Percentiles rank a stretch among this genome's conserved stretches.
phyloP scores from a whole-genome alignment of 78 protist species.

The Dictyostelium firmibasis region DNA sequence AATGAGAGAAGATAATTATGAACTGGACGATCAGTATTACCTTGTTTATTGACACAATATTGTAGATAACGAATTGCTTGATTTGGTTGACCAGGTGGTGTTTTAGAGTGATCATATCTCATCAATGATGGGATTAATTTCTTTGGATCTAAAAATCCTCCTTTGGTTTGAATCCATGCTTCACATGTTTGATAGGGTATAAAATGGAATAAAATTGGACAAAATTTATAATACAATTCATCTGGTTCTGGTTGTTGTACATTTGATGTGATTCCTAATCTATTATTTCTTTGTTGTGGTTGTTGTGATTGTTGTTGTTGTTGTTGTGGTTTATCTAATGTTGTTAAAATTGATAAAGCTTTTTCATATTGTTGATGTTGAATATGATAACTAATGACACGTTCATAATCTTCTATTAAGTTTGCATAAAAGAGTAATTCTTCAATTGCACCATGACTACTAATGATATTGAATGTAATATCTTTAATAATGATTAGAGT shows the following conservation, averaged over 20 bases:
- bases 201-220: slow-evolving; percentile 91
- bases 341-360: slow-evolving; percentile 80
- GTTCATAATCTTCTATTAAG: slow-evolving; percentile 88
- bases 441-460: slow-evolving; percentile 91
- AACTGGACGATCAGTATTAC: slow-evolving; percentile 86
- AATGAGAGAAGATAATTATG: slow-evolving; percentile 93
- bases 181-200: slow-evolving; percentile 88
- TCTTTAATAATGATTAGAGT: slow-evolving; percentile 54
- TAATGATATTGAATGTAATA: slow-evolving; percentile 90
- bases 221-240: slow-evolving; percentile 88
- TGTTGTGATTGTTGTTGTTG: background rate
- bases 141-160: slow-evolving; percentile 76
- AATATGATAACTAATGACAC: slow-evolving; percentile 91
- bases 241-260: background rate
- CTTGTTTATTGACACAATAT: slow-evolving; percentile 67
- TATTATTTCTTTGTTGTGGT: background rate
- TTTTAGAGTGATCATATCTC: slow-evolving; percentile 83
- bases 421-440: slow-evolving; percentile 90
- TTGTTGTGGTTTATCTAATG: slow-evolving; percentile 21
- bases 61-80: slow-evolving; percentile 94
- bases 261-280: background rate
- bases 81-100: slow-evolving; percentile 78
- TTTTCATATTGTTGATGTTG: slow-evolving; percentile 75
- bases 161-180: slow-evolving; percentile 69
- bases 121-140: slow-evolving; percentile 93